Evolutionary conservation across 371 early-diverging fungal species (phyloP).

Genomic region (Lichtheimia ornata): DNA sequence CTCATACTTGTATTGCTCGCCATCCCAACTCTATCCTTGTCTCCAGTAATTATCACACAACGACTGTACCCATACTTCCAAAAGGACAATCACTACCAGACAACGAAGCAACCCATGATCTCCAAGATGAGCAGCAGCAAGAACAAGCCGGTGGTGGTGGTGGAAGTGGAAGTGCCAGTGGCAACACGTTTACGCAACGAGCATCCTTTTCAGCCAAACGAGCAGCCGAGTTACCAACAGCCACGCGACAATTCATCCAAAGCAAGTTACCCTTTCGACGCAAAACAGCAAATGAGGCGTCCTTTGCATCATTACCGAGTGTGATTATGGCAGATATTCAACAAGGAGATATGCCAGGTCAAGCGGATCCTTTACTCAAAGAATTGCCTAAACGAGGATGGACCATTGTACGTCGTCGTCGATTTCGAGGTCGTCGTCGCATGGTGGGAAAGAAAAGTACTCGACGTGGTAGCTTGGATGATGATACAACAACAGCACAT

Average conservation of each 20-base stretch:
- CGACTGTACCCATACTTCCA: conserved; percentile 28
- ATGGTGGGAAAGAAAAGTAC: conserved; percentile 19
- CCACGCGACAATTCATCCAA: conserved; percentile 36
- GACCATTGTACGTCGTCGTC: conserved; percentile 37
- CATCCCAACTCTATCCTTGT: conserved; percentile 44
- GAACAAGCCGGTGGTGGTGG: conserved; percentile 3
- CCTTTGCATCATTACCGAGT: conserved; percentile 35
- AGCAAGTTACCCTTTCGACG: conserved; percentile 40
- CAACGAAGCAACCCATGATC: no score
- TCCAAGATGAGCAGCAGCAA: background rate
- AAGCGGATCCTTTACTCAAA: conserved; percentile 12
- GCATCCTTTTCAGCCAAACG: conserved; percentile 24
- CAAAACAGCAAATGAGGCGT: conserved; percentile 22
- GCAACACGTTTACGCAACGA: conserved; percentile 23
- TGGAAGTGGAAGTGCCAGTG: conserved; percentile 3
- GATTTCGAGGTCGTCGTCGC: conserved; percentile 31
- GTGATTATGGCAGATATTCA: conserved; percentile 51
- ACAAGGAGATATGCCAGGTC: conserved; percentile 34
- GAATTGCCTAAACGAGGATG: conserved; percentile 33
- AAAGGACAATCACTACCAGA: conserved; percentile 10
- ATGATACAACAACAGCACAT: no score
- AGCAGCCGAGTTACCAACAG: conserved; percentile 27
- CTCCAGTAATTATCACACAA: conserved; percentile 26
- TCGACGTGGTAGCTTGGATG: background rate
- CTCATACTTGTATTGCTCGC: conserved; percentile 19